A percentile compares a stretch with the other conserved stretches of the same genome.
phyloP scores from a whole-genome alignment of 2,329 filamentous ascomycete genomes.

The Alternaria ethzedia region DNA sequence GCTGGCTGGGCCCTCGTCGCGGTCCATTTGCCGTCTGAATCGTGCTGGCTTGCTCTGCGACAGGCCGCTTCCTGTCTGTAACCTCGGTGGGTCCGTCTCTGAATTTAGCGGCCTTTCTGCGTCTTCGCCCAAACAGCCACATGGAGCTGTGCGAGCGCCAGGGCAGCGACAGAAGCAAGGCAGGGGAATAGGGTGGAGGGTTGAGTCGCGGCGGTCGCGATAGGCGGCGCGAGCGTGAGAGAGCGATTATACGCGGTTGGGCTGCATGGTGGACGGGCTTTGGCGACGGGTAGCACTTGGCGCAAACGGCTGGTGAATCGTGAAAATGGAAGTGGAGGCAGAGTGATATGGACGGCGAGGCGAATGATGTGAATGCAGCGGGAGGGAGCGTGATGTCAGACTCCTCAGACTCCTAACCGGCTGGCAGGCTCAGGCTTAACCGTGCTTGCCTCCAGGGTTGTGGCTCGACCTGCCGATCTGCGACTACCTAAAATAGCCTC shows the following conservation, averaged over 20 bases:
- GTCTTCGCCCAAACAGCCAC: constrained; percentile 84
- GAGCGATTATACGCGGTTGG: constrained; percentile 22
- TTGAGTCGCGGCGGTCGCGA: constrained; percentile 12
- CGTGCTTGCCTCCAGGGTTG: neutral
- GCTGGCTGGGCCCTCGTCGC: constrained; percentile 32
- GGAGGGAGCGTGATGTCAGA: constrained; percentile 13
- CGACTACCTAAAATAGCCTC: constrained; percentile 30
- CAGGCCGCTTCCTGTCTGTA: constrained; percentile 55
- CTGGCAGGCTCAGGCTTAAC: neutral
- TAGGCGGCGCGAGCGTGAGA: constrained; percentile 24
- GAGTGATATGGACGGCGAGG: neutral
- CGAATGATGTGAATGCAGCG: neutral
- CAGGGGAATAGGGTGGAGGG: neutral
- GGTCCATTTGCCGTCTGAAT: constrained; percentile 33
- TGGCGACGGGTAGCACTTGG: constrained; percentile 11
- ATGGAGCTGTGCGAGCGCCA: constrained; percentile 53
- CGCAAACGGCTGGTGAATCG: neutral
- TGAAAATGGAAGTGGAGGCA: neutral
- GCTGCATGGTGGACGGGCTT: constrained; percentile 25
- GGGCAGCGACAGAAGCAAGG: constrained; percentile 6
- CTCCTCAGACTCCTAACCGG: constrained; percentile 5
- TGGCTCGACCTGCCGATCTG: constrained; percentile 20
- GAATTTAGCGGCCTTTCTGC: constrained; percentile 67
- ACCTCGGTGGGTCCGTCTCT: constrained; percentile 55
- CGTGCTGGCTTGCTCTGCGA: constrained; percentile 27